phyloP scores from a whole-genome alignment of 164 flowering plant species.

The Berberis thunbergii region DNA sequence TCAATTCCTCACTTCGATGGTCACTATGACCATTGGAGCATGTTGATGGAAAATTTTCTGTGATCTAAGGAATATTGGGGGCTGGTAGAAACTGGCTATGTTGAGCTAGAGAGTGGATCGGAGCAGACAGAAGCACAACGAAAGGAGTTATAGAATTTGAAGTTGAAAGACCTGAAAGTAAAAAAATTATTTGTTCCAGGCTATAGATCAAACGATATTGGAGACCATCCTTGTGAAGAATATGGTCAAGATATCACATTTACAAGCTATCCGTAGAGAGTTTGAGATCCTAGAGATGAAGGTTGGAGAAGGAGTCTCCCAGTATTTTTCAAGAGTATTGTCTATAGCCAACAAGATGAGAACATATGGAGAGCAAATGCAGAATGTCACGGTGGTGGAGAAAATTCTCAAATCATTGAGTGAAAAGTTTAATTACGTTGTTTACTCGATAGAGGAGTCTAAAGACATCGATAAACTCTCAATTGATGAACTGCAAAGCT shows the following conservation, averaged over 20 bases:
- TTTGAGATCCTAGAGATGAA: not conserved
- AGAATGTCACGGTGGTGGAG: no score
- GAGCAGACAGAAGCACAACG: not conserved
- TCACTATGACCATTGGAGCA: not conserved
- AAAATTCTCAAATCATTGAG: no score
- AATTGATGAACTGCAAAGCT: conserved; percentile 3
- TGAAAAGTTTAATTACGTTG: no score
- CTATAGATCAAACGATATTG: no score
- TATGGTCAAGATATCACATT: no score
- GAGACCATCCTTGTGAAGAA: no score
- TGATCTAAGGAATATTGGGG: not conserved
- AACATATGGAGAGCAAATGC: no score
- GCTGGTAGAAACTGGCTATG: not conserved
- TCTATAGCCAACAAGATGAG: not conserved
- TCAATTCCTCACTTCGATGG: not conserved
- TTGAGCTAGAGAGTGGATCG: not conserved
- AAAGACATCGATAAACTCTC: not conserved
- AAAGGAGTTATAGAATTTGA: not conserved
- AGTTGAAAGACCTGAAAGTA: no score
- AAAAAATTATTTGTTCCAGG: no score
- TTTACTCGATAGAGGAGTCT: not conserved
- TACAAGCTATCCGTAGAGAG: conserved; percentile 1
- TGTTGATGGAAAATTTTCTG: not conserved
- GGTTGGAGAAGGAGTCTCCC: no score
- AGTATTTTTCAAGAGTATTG: conserved; percentile 1